phyloP scores from a whole-genome alignment of 2,329 filamentous ascomycete species.

The Alternaria hordeiaustralica region DNA sequence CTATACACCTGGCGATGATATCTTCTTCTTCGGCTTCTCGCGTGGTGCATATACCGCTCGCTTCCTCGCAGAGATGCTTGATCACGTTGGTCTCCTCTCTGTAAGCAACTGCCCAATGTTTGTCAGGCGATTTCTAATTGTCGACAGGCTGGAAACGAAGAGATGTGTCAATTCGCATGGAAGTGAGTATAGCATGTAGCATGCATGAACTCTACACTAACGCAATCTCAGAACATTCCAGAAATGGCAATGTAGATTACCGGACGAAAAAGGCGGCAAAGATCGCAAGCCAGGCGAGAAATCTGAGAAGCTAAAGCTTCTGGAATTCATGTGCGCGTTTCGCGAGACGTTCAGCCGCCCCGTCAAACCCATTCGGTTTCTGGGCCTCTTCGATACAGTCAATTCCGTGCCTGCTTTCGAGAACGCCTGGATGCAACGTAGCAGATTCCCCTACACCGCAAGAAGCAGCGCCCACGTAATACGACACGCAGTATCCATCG shows the following conservation, averaged over 20 bases:
- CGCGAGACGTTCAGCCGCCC: slow-evolving; percentile 81
- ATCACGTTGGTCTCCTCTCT: slow-evolving; percentile 78
- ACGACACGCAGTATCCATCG: slow-evolving; percentile 73
- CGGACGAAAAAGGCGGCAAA: slow-evolving; percentile 18
- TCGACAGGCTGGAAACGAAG: slow-evolving; percentile 74
- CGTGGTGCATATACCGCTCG: slow-evolving; percentile 59
- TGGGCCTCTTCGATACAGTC: slow-evolving; percentile 83
- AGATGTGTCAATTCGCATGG: slow-evolving; percentile 85
- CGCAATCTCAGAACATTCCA: slow-evolving; percentile 63
- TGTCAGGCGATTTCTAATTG: not conserved
- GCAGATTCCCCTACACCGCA: slow-evolving; percentile 72
- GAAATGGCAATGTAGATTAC: slow-evolving; percentile 70
- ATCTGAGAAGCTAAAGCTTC: slow-evolving; percentile 66
- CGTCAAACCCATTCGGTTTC: slow-evolving; percentile 74
- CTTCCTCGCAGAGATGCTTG: slow-evolving; percentile 77
- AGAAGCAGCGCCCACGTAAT: slow-evolving; percentile 65
- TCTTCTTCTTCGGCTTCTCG: slow-evolving; percentile 59
- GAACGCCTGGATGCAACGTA: slow-evolving; percentile 76
- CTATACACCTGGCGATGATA: slow-evolving; percentile 56
- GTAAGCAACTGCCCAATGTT: slow-evolving; percentile 17
- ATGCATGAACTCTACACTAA: not conserved
- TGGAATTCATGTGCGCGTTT: slow-evolving; percentile 78
- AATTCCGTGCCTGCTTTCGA: slow-evolving; percentile 83
- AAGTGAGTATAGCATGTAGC: slow-evolving; percentile 53
- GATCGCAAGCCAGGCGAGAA: slow-evolving; percentile 52